Percentiles rank a stretch among this genome's conserved stretches.
Conservation (phyloP, 2,329 filamentous ascomycete genomes). For the Colletotrichum tropicale region DNA sequence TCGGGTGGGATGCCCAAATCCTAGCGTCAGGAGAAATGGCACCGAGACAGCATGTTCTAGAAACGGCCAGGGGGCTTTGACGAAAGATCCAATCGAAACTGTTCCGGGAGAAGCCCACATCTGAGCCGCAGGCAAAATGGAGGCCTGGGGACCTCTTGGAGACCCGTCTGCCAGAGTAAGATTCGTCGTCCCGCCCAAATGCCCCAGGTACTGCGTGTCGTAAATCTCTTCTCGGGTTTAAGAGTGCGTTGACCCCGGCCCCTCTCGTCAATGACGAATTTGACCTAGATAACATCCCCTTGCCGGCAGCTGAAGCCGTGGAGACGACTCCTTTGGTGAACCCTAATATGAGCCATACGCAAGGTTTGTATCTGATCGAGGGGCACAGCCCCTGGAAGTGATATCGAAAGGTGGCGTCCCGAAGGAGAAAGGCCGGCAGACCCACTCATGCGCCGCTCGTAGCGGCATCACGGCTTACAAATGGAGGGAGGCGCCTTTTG, state of each 20-base stretch:
- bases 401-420: not conserved
- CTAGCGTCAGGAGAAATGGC: not conserved
- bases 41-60: not conserved
- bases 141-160: not conserved
- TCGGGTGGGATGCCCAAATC: not conserved
- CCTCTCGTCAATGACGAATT: not conserved
- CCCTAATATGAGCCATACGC: not conserved
- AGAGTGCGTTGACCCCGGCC: not conserved
- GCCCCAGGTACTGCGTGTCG: not conserved
- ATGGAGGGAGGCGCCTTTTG: not conserved
- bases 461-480: constrained; percentile 4
- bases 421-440: not conserved
- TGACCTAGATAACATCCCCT: not conserved
- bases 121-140: not conserved
- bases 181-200: not conserved
- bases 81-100: not conserved
- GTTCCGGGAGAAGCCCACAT: not conserved
- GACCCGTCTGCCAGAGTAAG: not conserved
- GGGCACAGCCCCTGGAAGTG: not conserved
- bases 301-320: not conserved
- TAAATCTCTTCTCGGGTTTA: not conserved
- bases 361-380: not conserved
- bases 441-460: constrained; percentile 6
- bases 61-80: not conserved
- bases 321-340: not conserved